A percentile compares a stretch with the other conserved stretches of the same genome.
Conservation (phyloP, 345 rosid species). For the Pseudoturritis turrita region DNA sequence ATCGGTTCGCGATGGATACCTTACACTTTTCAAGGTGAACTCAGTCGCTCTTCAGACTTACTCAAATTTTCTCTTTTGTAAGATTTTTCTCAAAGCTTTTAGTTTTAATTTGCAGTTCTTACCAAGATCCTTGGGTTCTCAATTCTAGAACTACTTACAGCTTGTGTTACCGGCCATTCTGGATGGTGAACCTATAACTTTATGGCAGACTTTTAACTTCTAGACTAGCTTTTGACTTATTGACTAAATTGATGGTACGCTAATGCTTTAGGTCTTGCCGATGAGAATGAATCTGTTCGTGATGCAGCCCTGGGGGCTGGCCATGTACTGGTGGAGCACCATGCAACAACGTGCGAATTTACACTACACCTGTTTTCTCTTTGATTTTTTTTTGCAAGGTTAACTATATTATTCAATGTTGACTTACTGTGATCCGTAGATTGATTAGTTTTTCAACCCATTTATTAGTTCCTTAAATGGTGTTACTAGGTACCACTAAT, state of each 20-base stretch:
- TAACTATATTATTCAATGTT: not conserved
- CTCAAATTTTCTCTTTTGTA: too few species aligned
- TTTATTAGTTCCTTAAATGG: not conserved
- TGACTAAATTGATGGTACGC: slow-evolving; percentile 17
- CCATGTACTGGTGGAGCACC: slow-evolving; percentile 95
- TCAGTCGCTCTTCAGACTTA: too few species aligned
- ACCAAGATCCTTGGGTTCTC: too few species aligned
- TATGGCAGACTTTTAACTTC: slow-evolving; percentile 1
- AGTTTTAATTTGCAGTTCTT: too few species aligned
- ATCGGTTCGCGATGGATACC: too few species aligned
- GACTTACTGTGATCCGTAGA: slow-evolving; percentile 1
- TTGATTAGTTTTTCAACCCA: not conserved
- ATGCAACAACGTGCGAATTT: slow-evolving; percentile 75
- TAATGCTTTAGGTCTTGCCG: slow-evolving; percentile 75
- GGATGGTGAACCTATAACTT: slow-evolving; percentile 52
- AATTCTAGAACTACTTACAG: too few species aligned
- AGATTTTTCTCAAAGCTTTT: too few species aligned
- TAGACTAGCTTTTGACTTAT: slow-evolving; percentile 6
- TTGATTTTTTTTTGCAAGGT: not conserved
- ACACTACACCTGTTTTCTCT: not conserved
- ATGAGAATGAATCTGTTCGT: slow-evolving; percentile 99
- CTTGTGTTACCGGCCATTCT: slow-evolving; percentile 91
- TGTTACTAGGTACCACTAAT: not conserved
- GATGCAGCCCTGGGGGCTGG: slow-evolving; percentile 99
- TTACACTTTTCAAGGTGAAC: too few species aligned